phyloP scores from a whole-genome alignment of 169 alveolate genomes.

The Theileria parva region DNA sequence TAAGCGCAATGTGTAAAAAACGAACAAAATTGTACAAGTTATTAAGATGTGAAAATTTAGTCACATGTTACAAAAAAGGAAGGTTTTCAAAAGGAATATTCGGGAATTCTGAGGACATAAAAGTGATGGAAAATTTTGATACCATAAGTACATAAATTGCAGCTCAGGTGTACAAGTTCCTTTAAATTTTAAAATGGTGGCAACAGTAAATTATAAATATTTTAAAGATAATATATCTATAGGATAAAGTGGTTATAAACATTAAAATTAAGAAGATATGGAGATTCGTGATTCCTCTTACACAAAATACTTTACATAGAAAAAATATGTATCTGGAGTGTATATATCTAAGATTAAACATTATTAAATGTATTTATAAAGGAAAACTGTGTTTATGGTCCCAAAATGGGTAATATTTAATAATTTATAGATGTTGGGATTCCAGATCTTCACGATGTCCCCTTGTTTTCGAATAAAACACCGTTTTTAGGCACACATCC shows the following conservation, averaged over 20 bases:
- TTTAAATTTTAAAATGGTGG: not conserved
- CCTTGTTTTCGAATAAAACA: not conserved
- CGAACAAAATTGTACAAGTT: too few relatives aligned
- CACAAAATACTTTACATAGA: too few relatives aligned
- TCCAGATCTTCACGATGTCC: conserved; percentile 14
- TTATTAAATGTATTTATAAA: too few relatives aligned
- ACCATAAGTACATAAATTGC: conserved; percentile 7
- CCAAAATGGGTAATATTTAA: too few relatives aligned
- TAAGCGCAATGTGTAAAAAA: too few relatives aligned
- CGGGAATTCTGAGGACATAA: not conserved
- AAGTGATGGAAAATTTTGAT: not conserved
- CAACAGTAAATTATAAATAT: not conserved
- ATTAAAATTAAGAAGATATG: not conserved
- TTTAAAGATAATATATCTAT: not conserved
- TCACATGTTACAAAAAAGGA: too few relatives aligned
- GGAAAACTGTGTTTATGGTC: too few relatives aligned
- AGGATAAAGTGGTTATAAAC: not conserved
- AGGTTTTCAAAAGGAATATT: too few relatives aligned
- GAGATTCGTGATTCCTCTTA: too few relatives aligned
- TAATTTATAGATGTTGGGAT: conserved; percentile 7
- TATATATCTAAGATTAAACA: too few relatives aligned
- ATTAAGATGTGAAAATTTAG: too few relatives aligned
- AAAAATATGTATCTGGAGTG: too few relatives aligned
- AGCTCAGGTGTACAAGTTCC: conserved; percentile 4
- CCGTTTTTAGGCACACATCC: not conserved